Percentiles rank a stretch among this genome's conserved stretches.
Conservation (phyloP, 1,139 yeast genomes). For the Zygotorulaspora mrakii region DNA sequence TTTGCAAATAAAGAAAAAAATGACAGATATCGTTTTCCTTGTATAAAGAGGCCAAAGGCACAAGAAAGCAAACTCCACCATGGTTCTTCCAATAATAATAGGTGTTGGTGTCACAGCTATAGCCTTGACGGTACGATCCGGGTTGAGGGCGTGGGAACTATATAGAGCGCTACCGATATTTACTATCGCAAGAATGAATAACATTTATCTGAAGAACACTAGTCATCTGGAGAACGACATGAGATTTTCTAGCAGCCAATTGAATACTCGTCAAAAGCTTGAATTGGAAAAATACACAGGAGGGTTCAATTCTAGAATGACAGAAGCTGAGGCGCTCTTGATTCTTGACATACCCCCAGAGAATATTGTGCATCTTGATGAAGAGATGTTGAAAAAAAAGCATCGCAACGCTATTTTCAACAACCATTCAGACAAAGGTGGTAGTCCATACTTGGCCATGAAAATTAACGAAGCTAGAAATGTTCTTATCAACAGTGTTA, state of each 20-base stretch:
- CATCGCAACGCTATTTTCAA: conserved; percentile 86
- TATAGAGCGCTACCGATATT: conserved; percentile 29
- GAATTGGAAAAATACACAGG: conserved; percentile 46
- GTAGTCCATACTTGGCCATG: conserved; percentile 91
- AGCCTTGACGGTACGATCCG: conserved; percentile 29
- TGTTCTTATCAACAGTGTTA: conserved; percentile 25
- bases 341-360: conserved; percentile 47
- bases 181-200: conserved; percentile 31
- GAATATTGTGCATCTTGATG: conserved; percentile 59
- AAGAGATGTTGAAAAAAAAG: conserved; percentile 74
- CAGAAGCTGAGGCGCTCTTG: conserved; percentile 81
- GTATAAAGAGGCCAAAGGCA: no score
- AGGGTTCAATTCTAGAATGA: conserved; percentile 82
- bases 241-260: conserved; percentile 12
- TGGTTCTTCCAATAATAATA: conserved; percentile 33
- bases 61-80: conserved; percentile 8
- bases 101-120: conserved; percentile 30
- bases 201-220: conserved; percentile 36
- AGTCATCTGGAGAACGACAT: conserved; percentile 5
- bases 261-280: conserved; percentile 12
- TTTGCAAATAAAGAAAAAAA: no score
- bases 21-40: no score
- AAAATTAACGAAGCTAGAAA: conserved; percentile 84
- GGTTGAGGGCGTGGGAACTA: conserved; percentile 31
- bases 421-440: conserved; percentile 97